A percentile compares a stretch with the other conserved stretches of the same genome.
Conservation (phyloP, 139 green algal species). For the Zygnema cylindricum region DNA sequence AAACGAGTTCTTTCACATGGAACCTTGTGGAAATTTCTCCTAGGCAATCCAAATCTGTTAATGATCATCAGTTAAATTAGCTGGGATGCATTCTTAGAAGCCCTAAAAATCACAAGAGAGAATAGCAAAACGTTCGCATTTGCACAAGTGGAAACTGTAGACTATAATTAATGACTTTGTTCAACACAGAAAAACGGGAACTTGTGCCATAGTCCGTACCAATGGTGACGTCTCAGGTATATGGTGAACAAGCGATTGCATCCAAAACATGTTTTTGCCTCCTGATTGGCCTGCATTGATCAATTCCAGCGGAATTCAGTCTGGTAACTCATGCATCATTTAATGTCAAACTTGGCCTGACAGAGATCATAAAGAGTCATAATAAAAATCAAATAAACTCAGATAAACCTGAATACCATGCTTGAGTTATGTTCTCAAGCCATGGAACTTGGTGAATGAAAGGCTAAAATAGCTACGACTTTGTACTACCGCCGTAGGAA, state of each 20-base stretch:
- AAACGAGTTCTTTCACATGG: no score
- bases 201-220: no score
- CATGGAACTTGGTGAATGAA: neutral
- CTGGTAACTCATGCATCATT: no score
- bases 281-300: neutral
- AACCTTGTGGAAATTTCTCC: neutral
- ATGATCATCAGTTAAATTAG: no score
- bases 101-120: neutral
- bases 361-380: no score
- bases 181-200: neutral
- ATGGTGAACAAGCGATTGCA: neutral
- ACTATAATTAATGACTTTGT: neutral
- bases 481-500: no score
- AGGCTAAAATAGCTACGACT: no score
- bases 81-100: neutral
- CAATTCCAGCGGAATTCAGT: no score
- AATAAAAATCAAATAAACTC: no score
- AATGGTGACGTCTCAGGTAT: neutral
- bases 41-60: no score
- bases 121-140: neutral
- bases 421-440: neutral
- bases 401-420: no score
- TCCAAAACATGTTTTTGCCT: neutral
- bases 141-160: neutral
- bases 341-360: no score